Evolutionary conservation across 257 asterid genomes (phyloP).

Genomic region (Scutellaria baicalensis): DNA sequence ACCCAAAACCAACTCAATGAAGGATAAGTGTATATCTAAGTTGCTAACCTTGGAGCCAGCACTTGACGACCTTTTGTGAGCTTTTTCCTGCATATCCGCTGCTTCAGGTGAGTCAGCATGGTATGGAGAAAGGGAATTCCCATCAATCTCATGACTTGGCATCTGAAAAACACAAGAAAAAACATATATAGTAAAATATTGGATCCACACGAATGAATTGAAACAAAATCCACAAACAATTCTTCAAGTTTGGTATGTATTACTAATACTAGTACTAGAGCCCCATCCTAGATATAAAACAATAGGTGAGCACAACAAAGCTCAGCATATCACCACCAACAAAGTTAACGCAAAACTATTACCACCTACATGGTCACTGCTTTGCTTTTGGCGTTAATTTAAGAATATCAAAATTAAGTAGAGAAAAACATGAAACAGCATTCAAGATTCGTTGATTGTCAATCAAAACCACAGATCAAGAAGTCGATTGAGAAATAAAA

Average conservation of each 20-base stretch:
- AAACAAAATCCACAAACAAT: not conserved
- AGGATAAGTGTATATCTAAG: not conserved
- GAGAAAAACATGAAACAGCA: not conserved
- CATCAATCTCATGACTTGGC: conserved; percentile 34
- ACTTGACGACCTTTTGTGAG: conserved; percentile 22
- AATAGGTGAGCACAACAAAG: not conserved
- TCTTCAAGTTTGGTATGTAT: not conserved
- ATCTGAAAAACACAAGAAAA: conserved; percentile 5
- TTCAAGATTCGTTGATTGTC: not conserved
- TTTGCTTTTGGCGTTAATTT: not conserved
- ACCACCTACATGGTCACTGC: not conserved
- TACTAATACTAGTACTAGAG: not conserved
- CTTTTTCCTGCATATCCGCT: conserved; percentile 23
- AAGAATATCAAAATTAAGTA: not conserved
- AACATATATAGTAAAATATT: not conserved
- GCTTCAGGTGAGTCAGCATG: conserved; percentile 29
- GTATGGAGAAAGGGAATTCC: conserved; percentile 28
- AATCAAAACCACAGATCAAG: conserved; percentile 1
- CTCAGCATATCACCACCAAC: not conserved
- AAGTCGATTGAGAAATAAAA: not conserved
- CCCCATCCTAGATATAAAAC: not conserved
- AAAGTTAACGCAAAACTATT: not conserved
- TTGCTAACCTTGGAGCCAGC: conserved; percentile 34
- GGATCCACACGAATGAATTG: not conserved
- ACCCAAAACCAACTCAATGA: not conserved